Evolutionary conservation across 1,284 basidiomycete genomes (phyloP).

Genomic region (Megacollybia platyphylla): DNA sequence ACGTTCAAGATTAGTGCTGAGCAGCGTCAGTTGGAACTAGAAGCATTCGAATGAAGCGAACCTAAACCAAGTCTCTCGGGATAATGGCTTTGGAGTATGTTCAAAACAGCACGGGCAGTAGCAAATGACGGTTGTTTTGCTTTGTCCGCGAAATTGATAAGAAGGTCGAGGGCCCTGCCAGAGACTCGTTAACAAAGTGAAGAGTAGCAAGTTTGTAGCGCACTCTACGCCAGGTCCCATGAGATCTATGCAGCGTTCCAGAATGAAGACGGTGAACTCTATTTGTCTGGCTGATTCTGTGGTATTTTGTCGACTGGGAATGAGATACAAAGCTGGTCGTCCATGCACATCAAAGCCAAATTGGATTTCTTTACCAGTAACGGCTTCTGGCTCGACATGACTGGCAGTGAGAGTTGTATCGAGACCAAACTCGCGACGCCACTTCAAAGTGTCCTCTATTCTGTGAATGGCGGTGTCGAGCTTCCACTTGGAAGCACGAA

Average conservation of each 20-base stretch:
- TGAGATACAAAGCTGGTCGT: slow-evolving; percentile 68
- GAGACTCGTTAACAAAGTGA: neutral
- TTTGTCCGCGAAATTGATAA: slow-evolving; percentile 76
- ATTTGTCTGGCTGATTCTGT: slow-evolving; percentile 64
- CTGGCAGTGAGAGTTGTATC: slow-evolving; percentile 44
- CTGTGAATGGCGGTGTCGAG: slow-evolving; percentile 41
- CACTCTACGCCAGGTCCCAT: slow-evolving; percentile 71
- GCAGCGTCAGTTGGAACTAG: neutral
- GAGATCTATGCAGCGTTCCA: slow-evolving; percentile 61
- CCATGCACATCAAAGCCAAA: slow-evolving; percentile 65
- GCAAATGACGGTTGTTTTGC: slow-evolving; percentile 64
- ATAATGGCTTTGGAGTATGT: slow-evolving; percentile 81
- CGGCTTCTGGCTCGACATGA: slow-evolving; percentile 58
- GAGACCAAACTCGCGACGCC: slow-evolving; percentile 64
- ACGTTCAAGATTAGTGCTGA: slow-evolving; percentile 72
- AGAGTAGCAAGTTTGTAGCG: neutral
- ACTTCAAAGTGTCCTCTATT: slow-evolving; percentile 56
- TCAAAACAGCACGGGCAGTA: slow-evolving; percentile 51
- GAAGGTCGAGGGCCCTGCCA: slow-evolving; percentile 51
- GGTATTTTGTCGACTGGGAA: slow-evolving; percentile 78
- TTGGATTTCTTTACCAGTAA: slow-evolving; percentile 63
- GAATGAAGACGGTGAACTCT: slow-evolving; percentile 62
- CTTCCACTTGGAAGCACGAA: slow-evolving; percentile 65
- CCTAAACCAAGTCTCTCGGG: slow-evolving; percentile 77
- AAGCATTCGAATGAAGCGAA: neutral